phyloP scores from a whole-genome alignment of 495 filamentous ascomycete genomes.

The Penicillium simplicissimum region DNA sequence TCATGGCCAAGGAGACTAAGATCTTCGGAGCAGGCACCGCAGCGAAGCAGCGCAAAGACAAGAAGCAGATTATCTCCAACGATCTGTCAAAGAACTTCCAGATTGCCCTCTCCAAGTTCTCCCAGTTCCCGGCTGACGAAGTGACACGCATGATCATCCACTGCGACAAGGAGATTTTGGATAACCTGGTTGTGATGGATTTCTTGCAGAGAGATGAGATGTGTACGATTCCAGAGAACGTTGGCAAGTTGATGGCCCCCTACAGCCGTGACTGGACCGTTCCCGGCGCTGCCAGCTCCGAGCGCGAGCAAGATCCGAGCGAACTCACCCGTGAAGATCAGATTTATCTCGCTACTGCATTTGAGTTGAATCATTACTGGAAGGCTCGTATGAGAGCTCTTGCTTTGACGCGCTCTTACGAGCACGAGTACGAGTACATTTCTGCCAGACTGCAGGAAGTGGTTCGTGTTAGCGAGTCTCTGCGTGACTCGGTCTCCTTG shows the following conservation, averaged over 20 bases:
- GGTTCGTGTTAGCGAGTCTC: conserved; percentile 80
- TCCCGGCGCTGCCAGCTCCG: conserved; percentile 74
- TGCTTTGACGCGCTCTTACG: conserved; percentile 78
- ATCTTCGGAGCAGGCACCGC: conserved; percentile 65
- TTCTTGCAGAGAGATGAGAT: conserved; percentile 91
- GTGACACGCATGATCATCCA: conserved; percentile 92
- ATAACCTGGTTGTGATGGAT: conserved; percentile 95
- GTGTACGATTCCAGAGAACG: conserved; percentile 88
- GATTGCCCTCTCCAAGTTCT: conserved; percentile 90
- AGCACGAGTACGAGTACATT: conserved; percentile 89
- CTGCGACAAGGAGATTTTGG: conserved; percentile 87
- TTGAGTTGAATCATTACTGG: conserved; percentile 97
- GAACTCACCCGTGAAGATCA: conserved; percentile 95
- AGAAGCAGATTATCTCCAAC: conserved; percentile 94
- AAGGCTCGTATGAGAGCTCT: conserved; percentile 94
- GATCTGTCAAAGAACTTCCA: conserved; percentile 91
- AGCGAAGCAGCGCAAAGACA: conserved; percentile 76
- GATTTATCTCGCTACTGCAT: conserved; percentile 90
- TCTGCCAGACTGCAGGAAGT: conserved; percentile 78
- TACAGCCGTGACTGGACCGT: conserved; percentile 97
- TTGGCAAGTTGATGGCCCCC: conserved; percentile 85
- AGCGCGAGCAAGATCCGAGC: conserved; percentile 80
- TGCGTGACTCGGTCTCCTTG: conserved; percentile 85
- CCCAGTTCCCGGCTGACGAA: conserved; percentile 73
- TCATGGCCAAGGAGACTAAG: conserved; percentile 97